Conservation (phyloP, 169 alveolate species). For the Babesia caballi region DNA sequence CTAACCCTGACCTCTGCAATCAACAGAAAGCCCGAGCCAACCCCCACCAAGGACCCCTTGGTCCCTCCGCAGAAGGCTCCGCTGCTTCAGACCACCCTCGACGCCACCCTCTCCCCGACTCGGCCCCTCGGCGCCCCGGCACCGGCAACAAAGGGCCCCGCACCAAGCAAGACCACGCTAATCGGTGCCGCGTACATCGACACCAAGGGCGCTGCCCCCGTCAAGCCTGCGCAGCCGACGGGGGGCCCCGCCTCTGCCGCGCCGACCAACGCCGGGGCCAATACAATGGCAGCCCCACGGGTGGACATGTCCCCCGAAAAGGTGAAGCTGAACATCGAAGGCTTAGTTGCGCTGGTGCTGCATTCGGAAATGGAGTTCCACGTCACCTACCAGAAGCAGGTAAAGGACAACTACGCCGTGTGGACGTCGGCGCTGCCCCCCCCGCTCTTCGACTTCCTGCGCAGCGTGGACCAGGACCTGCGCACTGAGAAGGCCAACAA, state of each 20-base stretch:
- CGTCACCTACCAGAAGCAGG: slow-evolving; percentile 6
- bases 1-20: neutral
- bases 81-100: neutral
- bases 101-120: neutral
- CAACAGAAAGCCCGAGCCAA: neutral
- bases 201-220: neutral
- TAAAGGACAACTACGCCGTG: neutral
- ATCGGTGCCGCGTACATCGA: neutral
- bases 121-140: neutral
- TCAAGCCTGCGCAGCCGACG: neutral
- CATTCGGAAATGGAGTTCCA: slow-evolving; percentile 38
- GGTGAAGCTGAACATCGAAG: slow-evolving; percentile 7
- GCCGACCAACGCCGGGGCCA: too few species aligned
- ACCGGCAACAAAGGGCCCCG: neutral
- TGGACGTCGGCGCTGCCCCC: slow-evolving; percentile 36
- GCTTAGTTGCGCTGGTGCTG: slow-evolving; percentile 54
- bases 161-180: neutral
- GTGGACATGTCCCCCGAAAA: neutral
- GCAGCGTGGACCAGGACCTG: slow-evolving; percentile 33
- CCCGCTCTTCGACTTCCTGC: slow-evolving; percentile 15
- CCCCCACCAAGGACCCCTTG: neutral
- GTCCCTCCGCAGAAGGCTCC: too few species aligned
- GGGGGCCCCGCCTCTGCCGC: neutral
- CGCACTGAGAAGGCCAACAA: slow-evolving; percentile 25
- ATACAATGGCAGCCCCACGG: too few species aligned